A percentile compares a stretch with the other conserved stretches of the same genome.
These are phyloP conservation scores for Wickerhamiella alocasiicola DNA, from an alignment of 805 yeast species.

Conservation along the genomic window DNA sequence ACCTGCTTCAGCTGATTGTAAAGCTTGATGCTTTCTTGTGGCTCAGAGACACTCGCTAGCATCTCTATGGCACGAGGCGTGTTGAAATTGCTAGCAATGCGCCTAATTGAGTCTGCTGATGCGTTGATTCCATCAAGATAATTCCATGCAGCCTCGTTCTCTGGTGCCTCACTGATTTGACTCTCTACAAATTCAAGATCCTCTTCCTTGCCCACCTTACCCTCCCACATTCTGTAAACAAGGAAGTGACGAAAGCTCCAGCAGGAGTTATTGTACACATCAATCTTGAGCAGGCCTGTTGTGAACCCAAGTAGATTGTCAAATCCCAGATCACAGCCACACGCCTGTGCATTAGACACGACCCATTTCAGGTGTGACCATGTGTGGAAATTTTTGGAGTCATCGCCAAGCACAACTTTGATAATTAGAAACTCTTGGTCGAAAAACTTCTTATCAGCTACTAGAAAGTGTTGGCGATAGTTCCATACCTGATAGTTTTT, in stretches of 20 bases:
- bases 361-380: constrained; percentile 92
- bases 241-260: constrained; percentile 80
- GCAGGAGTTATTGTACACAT: constrained; percentile 80
- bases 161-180: constrained; percentile 51
- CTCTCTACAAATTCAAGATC: constrained; percentile 45
- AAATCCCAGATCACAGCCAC: neutral
- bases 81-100: neutral
- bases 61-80: constrained; percentile 3
- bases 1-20: constrained; percentile 42
- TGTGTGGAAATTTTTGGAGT: constrained; percentile 86
- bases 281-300: constrained; percentile 38
- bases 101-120: neutral
- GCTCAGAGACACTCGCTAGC: constrained; percentile 19
- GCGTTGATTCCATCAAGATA: constrained; percentile 53
- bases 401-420: constrained; percentile 58
- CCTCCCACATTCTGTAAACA: constrained; percentile 20
- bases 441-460: constrained; percentile 23
- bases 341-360: constrained; percentile 33
- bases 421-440: constrained; percentile 54
- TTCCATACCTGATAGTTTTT: constrained; percentile 98
- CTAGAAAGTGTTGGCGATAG: constrained; percentile 58
- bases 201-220: constrained; percentile 21
- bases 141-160: constrained; percentile 78
- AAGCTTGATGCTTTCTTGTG: constrained; percentile 31
- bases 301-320: constrained; percentile 42